These are phyloP conservation scores for Alternaria triticimaculans DNA, from an alignment of 2,329 filamentous ascomycete species.

Conservation along the genomic window DNA sequence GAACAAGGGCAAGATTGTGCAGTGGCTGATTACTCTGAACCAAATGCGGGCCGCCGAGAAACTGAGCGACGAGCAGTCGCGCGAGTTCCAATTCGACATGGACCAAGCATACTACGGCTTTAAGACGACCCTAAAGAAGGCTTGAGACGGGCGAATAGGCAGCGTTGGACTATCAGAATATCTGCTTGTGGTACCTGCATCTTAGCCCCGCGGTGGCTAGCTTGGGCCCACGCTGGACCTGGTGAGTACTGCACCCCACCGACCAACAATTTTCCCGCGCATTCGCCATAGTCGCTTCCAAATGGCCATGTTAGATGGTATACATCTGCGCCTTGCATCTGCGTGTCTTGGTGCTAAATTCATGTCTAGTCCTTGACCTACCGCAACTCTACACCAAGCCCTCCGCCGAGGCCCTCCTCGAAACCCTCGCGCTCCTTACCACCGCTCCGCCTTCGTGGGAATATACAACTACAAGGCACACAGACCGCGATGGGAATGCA, in stretches of 20 bases:
- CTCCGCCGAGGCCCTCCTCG: constrained; percentile 66
- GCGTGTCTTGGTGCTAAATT: constrained; percentile 17
- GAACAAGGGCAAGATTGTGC: constrained; percentile 93
- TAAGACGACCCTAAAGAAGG: constrained; percentile 71
- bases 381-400: constrained; percentile 85
- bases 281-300: constrained; percentile 7
- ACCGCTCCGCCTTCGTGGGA: constrained; percentile 74
- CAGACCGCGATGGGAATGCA: constrained; percentile 35
- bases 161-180: not conserved
- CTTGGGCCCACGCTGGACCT: constrained; percentile 26
- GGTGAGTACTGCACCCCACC: constrained; percentile 13
- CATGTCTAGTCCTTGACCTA: constrained; percentile 69
- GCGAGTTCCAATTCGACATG: constrained; percentile 91
- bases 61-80: constrained; percentile 81
- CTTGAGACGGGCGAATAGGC: constrained; percentile 23
- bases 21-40: constrained; percentile 96
- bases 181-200: not conserved
- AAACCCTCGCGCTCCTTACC: constrained; percentile 70
- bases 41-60: constrained; percentile 98
- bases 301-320: constrained; percentile 42
- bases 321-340: not conserved
- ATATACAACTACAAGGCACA: constrained; percentile 42
- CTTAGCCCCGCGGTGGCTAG: constrained; percentile 11
- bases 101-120: constrained; percentile 94
- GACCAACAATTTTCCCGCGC: constrained; percentile 10